phyloP scores from a whole-genome alignment of 2,329 filamentous ascomycete species.

The Podosphaera xanthii region DNA sequence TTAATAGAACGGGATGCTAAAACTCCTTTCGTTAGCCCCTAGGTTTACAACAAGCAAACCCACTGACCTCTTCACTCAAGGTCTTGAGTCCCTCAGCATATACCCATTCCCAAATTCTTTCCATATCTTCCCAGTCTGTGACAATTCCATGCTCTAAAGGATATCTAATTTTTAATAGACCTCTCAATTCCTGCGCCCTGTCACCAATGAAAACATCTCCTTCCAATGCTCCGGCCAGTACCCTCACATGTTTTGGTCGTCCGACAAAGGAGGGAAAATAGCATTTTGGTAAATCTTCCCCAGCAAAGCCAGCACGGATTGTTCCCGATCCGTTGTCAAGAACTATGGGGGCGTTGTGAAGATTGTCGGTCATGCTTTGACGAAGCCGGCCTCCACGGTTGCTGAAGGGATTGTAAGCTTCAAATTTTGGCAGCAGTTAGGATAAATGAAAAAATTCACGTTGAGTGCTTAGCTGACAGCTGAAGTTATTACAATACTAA shows the following conservation, averaged over 20 bases:
- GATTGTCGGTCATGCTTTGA: constrained; percentile 34
- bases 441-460: too few species aligned
- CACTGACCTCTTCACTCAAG: constrained; percentile 71
- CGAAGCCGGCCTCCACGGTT: too few species aligned
- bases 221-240: constrained; percentile 87
- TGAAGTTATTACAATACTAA: too few species aligned
- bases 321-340: constrained; percentile 98
- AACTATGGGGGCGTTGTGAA: constrained; percentile 96
- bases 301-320: constrained; percentile 88
- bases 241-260: constrained; percentile 80
- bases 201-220: constrained; percentile 94
- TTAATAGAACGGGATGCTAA: constrained; percentile 83
- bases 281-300: constrained; percentile 87
- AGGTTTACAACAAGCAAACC: not conserved
- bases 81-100: constrained; percentile 93
- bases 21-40: constrained; percentile 1
- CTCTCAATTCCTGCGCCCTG: constrained; percentile 67
- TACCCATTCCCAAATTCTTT: constrained; percentile 96
- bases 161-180: constrained; percentile 85
- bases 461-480: too few species aligned
- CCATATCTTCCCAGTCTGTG: constrained; percentile 99
- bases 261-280: constrained; percentile 96
- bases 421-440: too few species aligned
- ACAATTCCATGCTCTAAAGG: constrained; percentile 95
- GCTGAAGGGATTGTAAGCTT: too few species aligned